Conservation (phyloP, 495 filamentous ascomycete genomes). For the Aspergillus biplanus region DNA sequence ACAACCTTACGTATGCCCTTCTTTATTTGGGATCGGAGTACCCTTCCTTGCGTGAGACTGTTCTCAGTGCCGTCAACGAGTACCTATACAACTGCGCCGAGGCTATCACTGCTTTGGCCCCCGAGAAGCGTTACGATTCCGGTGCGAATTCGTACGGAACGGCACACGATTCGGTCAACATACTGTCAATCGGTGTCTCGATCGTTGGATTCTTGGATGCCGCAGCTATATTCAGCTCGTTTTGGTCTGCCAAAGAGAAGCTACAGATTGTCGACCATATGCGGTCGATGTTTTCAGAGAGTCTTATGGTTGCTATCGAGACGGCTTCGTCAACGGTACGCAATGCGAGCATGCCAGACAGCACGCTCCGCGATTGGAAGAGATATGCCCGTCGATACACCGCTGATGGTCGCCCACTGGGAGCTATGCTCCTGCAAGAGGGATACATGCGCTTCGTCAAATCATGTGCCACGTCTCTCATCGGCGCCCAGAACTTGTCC, state of each 20-base stretch:
- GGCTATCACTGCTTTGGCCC: conserved; percentile 47
- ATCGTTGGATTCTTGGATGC: conserved; percentile 87
- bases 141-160: conserved; percentile 54
- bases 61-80: conserved; percentile 61
- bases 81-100: conserved; percentile 70
- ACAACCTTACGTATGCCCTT: conserved; percentile 75
- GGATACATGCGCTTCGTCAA: conserved; percentile 84
- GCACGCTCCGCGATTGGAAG: conserved; percentile 75
- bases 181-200: conserved; percentile 76
- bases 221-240: conserved; percentile 70
- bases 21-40: conserved; percentile 75
- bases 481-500: conserved; percentile 60
- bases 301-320: conserved; percentile 82
- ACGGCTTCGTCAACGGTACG: conserved; percentile 86
- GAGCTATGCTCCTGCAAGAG: conserved; percentile 88
- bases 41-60: conserved; percentile 61
- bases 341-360: conserved; percentile 50
- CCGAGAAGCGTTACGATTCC: conserved; percentile 40
- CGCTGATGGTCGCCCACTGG: conserved; percentile 73
- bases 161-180: conserved; percentile 64
- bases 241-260: conserved; percentile 76
- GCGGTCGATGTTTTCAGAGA: conserved; percentile 74
- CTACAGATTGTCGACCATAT: conserved; percentile 69
- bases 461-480: conserved; percentile 72
- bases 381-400: conserved; percentile 82